Evolutionary conservation across 768 basidiomycete genomes (phyloP).

Genomic region (Trametes coccinea): DNA sequence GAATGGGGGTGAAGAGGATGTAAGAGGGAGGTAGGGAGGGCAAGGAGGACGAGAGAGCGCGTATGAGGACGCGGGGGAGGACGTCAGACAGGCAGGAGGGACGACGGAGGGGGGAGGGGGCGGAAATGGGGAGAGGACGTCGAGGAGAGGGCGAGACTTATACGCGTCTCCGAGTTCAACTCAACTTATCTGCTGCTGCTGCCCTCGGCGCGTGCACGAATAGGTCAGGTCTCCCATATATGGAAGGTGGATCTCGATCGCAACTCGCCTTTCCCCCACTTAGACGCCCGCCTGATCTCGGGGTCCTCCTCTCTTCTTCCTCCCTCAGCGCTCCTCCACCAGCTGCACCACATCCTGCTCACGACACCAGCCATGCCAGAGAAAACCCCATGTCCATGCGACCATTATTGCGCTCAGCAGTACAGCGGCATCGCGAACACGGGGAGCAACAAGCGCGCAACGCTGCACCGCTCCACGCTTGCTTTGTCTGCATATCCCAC

Average conservation of each 20-base stretch:
- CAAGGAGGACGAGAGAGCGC: not conserved
- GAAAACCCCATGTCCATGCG: too few species aligned
- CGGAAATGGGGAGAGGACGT: slow-evolving; percentile 1
- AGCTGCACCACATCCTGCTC: too few species aligned
- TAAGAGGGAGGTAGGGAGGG: not conserved
- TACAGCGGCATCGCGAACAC: too few species aligned
- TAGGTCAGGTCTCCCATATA: too few species aligned
- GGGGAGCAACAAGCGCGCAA: too few species aligned
- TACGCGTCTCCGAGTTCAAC: slow-evolving; percentile 18
- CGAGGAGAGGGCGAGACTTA: slow-evolving; percentile 1
- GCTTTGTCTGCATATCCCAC: too few species aligned
- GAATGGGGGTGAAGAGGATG: too few species aligned
- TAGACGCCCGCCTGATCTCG: not conserved
- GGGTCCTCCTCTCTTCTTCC: slow-evolving; percentile 8
- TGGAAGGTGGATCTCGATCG: too few species aligned
- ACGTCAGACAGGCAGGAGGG: not conserved
- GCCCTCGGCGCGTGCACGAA: slow-evolving; percentile 7
- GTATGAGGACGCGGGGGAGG: not conserved
- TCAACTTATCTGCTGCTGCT: not conserved
- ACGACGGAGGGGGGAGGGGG: not conserved
- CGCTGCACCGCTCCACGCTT: too few species aligned
- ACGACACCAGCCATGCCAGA: too few species aligned
- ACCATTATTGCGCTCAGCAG: too few species aligned
- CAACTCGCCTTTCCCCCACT: not conserved
- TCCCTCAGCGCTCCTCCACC: too few species aligned